Evolutionary conservation across 176 grass and related monocot species (phyloP).

Genomic region (Paspalum vaginatum): DNA sequence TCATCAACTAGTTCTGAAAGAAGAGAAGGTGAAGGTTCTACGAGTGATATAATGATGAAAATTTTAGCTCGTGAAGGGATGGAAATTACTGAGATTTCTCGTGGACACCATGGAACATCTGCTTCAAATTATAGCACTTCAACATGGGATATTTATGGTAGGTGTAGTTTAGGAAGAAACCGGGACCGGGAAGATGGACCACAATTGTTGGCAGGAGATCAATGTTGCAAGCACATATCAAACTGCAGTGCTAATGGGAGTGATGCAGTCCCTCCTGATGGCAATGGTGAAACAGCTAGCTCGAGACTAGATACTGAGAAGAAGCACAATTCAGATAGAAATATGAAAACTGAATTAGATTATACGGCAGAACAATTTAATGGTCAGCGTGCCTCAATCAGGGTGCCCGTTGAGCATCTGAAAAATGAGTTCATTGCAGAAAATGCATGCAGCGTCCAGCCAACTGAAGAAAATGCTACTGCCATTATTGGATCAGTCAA

Average conservation of each 20-base stretch:
- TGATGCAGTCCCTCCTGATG: not conserved
- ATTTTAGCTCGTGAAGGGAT: conserved; percentile 3
- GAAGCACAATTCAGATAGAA: not conserved
- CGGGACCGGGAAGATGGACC: not conserved
- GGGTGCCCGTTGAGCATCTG: not conserved
- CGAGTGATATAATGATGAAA: conserved; percentile 15
- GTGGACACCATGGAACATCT: not conserved
- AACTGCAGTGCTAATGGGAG: not conserved
- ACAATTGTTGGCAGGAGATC: not conserved
- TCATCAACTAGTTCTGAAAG: conserved; percentile 19
- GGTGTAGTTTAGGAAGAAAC: not conserved
- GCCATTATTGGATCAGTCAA: not conserved
- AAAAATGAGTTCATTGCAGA: not conserved
- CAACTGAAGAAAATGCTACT: conserved; percentile 23
- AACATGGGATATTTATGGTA: not conserved
- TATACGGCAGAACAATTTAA: not conserved
- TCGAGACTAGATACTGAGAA: conserved; percentile 3
- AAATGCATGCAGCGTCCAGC: not conserved
- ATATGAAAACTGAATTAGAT: conserved; percentile 21
- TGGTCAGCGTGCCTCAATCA: not conserved
- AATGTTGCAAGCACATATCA: not conserved
- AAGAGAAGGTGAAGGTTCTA: conserved; percentile 3
- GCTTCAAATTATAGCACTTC: conserved; percentile 20
- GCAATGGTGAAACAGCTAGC: conserved; percentile 1
- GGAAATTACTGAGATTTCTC: conserved; percentile 11